These are phyloP conservation scores for Penicillium antarcticum DNA, from an alignment of 495 filamentous ascomycete genomes.

Conservation along the genomic window DNA sequence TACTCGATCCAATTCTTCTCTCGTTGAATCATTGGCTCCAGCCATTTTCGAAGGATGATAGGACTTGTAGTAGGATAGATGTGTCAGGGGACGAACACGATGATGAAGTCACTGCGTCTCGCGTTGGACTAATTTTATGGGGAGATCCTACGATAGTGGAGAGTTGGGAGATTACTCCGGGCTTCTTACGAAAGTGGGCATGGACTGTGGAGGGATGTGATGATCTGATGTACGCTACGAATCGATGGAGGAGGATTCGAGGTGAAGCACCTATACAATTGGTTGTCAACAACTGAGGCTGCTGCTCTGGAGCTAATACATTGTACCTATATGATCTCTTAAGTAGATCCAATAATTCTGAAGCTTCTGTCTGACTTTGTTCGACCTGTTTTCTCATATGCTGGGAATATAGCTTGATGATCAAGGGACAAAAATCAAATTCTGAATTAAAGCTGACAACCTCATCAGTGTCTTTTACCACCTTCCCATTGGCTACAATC, in stretches of 20 bases:
- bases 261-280: conserved; percentile 7
- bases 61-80: not conserved
- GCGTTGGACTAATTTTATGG: conserved; percentile 12
- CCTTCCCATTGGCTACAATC: too few species aligned
- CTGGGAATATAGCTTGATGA: too few species aligned
- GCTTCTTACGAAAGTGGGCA: conserved; percentile 14
- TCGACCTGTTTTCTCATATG: too few species aligned
- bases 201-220: conserved; percentile 14
- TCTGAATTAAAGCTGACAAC: too few species aligned
- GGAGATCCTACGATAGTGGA: conserved; percentile 10
- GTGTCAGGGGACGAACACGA: conserved; percentile 1
- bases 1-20: conserved; percentile 1
- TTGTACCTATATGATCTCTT: not conserved
- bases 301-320: not conserved
- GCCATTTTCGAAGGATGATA: not conserved
- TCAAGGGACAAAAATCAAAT: too few species aligned
- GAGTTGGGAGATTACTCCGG: conserved; percentile 18
- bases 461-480: too few species aligned
- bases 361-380: too few species aligned
- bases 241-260: conserved; percentile 12
- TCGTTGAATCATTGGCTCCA: not conserved
- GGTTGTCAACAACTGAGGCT: not conserved
- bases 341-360: not conserved
- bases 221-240: conserved; percentile 16
- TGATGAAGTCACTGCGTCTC: conserved; percentile 10